These are phyloP conservation scores for Hansfordia pulvinata DNA, from an alignment of 2,329 filamentous ascomycete species.

Conservation along the genomic window DNA sequence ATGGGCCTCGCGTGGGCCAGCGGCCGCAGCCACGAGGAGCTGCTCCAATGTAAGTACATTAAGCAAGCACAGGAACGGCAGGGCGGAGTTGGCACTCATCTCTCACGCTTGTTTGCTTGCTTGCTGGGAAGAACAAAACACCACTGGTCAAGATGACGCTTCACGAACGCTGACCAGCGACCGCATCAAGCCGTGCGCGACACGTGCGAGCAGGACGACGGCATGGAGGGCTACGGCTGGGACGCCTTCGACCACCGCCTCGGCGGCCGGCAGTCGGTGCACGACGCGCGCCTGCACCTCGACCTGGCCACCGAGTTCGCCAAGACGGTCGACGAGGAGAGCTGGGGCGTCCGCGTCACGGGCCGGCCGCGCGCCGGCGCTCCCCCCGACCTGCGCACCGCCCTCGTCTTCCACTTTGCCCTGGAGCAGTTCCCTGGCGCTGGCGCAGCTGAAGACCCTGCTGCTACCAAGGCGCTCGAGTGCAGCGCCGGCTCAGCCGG, in stretches of 20 bases:
- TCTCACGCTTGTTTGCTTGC: too few species aligned
- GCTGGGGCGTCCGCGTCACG: slow-evolving; percentile 82
- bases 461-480: too few species aligned
- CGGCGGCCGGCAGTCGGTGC: slow-evolving; percentile 80
- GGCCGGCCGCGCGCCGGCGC: slow-evolving; percentile 63
- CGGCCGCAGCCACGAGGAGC: too few species aligned
- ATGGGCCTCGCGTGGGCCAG: too few species aligned
- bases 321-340: slow-evolving; percentile 77
- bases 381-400: slow-evolving; percentile 54
- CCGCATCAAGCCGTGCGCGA: slow-evolving; percentile 73
- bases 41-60: too few species aligned
- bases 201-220: slow-evolving; percentile 90
- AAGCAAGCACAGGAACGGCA: too few species aligned
- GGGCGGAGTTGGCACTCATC: too few species aligned
- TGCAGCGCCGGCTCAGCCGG: slow-evolving; percentile 51
- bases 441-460: too few species aligned
- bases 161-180: too few species aligned
- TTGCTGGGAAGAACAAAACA: too few species aligned
- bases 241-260: slow-evolving; percentile 86
- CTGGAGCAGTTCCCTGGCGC: too few species aligned
- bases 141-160: too few species aligned
- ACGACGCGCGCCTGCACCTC: slow-evolving; percentile 75
- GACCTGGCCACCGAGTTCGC: slow-evolving; percentile 90
- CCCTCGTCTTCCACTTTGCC: slow-evolving; percentile 69
- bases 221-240: slow-evolving; percentile 94